A percentile compares a stretch with the other conserved stretches of the same genome.
Evolutionary conservation across 805 yeast species (phyloP).

Genomic region (Metschnikowia rubicola): DNA sequence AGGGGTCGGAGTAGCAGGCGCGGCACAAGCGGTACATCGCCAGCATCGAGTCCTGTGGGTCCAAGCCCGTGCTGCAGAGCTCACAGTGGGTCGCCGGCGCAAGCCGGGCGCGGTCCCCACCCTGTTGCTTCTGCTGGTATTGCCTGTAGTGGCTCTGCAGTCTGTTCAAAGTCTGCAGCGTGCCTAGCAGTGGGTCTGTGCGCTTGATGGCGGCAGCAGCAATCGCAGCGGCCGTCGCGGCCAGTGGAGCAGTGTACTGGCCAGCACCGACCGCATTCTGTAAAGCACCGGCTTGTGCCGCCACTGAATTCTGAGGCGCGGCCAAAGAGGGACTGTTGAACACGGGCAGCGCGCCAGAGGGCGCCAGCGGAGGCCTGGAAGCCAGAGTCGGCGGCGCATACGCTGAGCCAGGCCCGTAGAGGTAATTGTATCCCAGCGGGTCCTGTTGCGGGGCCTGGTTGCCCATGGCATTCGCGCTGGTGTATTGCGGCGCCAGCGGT

Average conservation of each 20-base stretch:
- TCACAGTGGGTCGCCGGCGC: conserved; percentile 24
- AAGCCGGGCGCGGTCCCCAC: conserved; percentile 17
- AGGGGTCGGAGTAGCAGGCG: conserved; percentile 30
- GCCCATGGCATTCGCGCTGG: neutral
- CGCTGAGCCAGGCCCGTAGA: conserved; percentile 1
- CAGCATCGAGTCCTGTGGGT: conserved; percentile 23
- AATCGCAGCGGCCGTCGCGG: conserved; percentile 17
- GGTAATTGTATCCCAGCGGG: conserved; percentile 8
- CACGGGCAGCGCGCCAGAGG: conserved; percentile 9
- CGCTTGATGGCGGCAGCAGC: conserved; percentile 19
- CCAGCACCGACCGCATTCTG: too few relatives aligned
- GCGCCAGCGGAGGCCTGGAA: conserved; percentile 4
- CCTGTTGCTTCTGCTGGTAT: conserved; percentile 17
- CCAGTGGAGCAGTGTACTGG: neutral
- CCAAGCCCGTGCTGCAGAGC: conserved; percentile 24
- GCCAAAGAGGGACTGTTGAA: conserved; percentile 5
- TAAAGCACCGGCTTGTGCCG: too few relatives aligned
- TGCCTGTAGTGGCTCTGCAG: conserved; percentile 17
- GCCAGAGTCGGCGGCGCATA: neutral
- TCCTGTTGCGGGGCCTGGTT: neutral
- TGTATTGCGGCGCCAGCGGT: conserved; percentile 1
- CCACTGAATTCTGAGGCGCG: neutral
- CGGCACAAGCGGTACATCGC: conserved; percentile 27
- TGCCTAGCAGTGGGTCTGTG: conserved; percentile 10
- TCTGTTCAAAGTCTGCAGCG: conserved; percentile 9